Evolutionary conservation across 306 rosid genomes (phyloP).

Genomic region (Trifolium dubium): DNA sequence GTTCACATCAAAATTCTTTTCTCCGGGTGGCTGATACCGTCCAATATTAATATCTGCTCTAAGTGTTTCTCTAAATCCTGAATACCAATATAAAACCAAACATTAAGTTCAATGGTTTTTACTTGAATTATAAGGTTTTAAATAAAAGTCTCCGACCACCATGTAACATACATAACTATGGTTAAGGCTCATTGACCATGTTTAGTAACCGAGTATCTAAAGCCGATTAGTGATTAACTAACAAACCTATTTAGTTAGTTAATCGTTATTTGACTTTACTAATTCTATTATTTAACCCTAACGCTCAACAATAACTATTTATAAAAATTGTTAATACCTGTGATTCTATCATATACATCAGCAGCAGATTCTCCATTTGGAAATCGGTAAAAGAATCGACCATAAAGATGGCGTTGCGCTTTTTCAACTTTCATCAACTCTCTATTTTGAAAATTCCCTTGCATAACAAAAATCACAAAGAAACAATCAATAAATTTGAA

Average conservation of each 20-base stretch:
- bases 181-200: neutral
- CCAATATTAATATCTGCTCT: conserved; percentile 80
- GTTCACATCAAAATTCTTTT: conserved; percentile 63
- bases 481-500: neutral
- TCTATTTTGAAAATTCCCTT: conserved; percentile 90
- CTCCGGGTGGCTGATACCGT: conserved; percentile 78
- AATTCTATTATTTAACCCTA: neutral
- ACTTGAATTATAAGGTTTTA: neutral
- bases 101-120: neutral
- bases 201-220: neutral
- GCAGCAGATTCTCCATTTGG: conserved; percentile 95
- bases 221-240: no score
- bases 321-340: conserved; percentile 48
- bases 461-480: neutral
- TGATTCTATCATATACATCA: conserved; percentile 93
- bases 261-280: neutral
- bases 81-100: neutral
- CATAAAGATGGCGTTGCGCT: conserved; percentile 60
- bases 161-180: neutral
- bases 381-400: conserved; percentile 93
- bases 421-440: conserved; percentile 77
- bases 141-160: neutral
- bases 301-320: neutral
- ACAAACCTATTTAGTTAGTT: neutral
- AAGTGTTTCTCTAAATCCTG: conserved; percentile 92